A percentile compares a stretch with the other conserved stretches of the same genome.
Evolutionary conservation across 2,329 filamentous ascomycete genomes (phyloP).

Genomic region (Arachnopeziza araneosa): DNA sequence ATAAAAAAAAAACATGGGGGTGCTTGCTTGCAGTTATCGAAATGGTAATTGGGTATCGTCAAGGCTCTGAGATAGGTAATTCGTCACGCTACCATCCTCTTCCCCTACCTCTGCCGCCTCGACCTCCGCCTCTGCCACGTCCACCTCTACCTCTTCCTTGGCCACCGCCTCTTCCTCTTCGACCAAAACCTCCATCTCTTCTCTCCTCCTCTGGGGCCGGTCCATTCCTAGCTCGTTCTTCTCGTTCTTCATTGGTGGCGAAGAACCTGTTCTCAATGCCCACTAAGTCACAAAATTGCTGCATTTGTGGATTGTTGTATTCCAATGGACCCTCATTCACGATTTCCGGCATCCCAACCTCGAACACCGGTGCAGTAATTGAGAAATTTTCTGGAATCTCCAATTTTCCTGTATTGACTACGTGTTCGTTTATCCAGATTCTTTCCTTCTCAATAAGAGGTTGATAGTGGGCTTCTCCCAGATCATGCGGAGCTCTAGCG

Average conservation of each 20-base stretch:
- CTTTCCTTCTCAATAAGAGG: slow-evolving; percentile 64
- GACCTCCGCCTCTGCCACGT: slow-evolving; percentile 30
- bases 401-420: slow-evolving; percentile 58
- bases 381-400: slow-evolving; percentile 73
- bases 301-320: slow-evolving; percentile 83
- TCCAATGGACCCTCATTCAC: slow-evolving; percentile 64
- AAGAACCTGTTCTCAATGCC: slow-evolving; percentile 72
- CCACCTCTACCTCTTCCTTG: slow-evolving; percentile 26
- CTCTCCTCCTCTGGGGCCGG: slow-evolving; percentile 41
- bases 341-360: slow-evolving; percentile 49
- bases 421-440: slow-evolving; percentile 74
- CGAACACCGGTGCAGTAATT: slow-evolving; percentile 67
- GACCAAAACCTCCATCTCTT: slow-evolving; percentile 24
- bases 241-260: slow-evolving; percentile 64
- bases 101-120: background rate
- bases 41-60: background rate
- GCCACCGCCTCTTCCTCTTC: slow-evolving; percentile 34
- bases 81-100: background rate
- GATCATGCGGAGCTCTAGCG: slow-evolving; percentile 49
- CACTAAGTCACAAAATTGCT: slow-evolving; percentile 72
- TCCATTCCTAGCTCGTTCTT: slow-evolving; percentile 50
- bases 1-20: background rate
- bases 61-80: background rate
- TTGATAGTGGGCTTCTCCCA: slow-evolving; percentile 63
- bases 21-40: background rate